Evolutionary conservation across 2,329 filamentous ascomycete species (phyloP).

Genomic region (Blumeria graminis): DNA sequence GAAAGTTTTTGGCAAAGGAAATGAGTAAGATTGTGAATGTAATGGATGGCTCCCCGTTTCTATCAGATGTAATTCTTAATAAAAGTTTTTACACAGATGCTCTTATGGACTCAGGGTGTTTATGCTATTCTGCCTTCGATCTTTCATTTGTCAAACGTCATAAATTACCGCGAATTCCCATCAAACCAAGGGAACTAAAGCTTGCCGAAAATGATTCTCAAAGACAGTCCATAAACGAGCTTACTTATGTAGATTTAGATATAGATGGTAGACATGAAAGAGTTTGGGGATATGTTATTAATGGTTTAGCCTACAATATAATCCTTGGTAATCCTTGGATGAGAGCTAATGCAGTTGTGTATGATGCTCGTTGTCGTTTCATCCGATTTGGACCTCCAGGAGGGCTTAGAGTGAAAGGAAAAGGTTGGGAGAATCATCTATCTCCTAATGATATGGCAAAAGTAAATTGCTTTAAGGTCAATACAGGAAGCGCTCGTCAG

Average conservation of each 20-base stretch:
- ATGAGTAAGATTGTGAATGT: neutral
- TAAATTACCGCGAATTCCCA: neutral
- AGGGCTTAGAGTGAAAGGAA: too few relatives aligned
- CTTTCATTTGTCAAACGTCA: neutral
- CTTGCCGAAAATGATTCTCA: neutral
- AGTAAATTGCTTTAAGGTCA: neutral
- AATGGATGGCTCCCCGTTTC: neutral
- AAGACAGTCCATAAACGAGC: neutral
- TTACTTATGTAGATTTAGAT: neutral
- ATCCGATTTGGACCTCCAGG: neutral
- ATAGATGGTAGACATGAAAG: neutral
- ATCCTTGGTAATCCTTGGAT: too few relatives aligned
- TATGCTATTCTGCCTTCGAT: neutral
- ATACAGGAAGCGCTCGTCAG: neutral
- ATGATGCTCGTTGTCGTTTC: neutral
- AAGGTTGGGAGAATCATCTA: too few relatives aligned
- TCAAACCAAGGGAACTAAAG: neutral
- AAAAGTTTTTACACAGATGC: constrained; percentile 1
- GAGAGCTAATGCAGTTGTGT: neutral
- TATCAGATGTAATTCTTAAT: neutral
- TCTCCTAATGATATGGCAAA: neutral
- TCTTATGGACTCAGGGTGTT: neutral
- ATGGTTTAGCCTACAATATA: too few relatives aligned
- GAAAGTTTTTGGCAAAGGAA: neutral
- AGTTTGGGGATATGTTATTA: neutral